A percentile compares a stretch with the other conserved stretches of the same genome.
phyloP scores from a whole-genome alignment of 805 yeast genomes.

The Myxozyma neotropica region DNA sequence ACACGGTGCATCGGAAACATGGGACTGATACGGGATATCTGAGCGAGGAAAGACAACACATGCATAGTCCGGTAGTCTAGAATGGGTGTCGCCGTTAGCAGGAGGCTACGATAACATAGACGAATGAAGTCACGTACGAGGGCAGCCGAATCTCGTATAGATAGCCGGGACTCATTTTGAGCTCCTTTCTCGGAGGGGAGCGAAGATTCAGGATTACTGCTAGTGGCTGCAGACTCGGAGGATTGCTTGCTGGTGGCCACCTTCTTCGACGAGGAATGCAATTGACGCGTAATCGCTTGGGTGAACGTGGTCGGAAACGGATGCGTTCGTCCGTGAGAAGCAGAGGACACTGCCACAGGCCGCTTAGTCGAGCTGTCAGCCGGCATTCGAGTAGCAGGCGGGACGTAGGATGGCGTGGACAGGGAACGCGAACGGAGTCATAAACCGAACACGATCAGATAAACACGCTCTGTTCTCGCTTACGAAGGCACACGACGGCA shows the following conservation, averaged over 20 bases:
- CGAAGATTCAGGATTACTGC: neutral
- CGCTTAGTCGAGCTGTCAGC: neutral
- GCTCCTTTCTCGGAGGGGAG: neutral
- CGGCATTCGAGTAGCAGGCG: neutral
- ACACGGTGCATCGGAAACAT: conserved; percentile 60
- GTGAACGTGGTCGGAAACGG: conserved; percentile 14
- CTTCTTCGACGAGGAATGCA: neutral
- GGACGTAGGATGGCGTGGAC: too few relatives aligned
- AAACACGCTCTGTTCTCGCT: neutral
- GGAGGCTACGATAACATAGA: neutral
- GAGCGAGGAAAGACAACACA: conserved; percentile 40
- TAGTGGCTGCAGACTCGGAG: too few relatives aligned
- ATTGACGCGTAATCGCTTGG: conserved; percentile 21
- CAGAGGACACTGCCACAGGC: neutral
- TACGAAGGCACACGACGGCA: neutral
- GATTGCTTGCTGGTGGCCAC: neutral
- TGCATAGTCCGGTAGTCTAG: conserved; percentile 36
- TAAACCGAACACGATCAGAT: too few relatives aligned
- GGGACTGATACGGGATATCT: conserved; percentile 35
- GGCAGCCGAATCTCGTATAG: too few relatives aligned
- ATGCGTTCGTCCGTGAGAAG: neutral
- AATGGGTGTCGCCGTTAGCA: neutral
- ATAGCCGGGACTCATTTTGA: neutral
- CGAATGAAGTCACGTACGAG: neutral
- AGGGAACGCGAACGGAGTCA: too few relatives aligned